phyloP scores from a whole-genome alignment of 2,329 filamentous ascomycete species.

The Truncatella angustata region DNA sequence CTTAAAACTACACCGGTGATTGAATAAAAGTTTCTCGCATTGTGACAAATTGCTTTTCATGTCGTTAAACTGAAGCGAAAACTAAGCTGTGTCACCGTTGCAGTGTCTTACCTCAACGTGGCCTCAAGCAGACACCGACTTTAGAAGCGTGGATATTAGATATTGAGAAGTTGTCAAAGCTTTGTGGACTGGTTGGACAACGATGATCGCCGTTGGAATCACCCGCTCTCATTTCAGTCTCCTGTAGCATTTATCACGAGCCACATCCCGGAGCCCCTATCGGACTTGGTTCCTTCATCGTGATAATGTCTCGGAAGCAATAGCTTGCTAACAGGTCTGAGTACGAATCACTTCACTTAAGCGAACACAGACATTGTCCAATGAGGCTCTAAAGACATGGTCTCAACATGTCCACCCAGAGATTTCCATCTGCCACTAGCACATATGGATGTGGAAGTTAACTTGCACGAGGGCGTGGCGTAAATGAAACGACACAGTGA shows the following conservation, averaged over 20 bases:
- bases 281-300: neutral
- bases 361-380: slow-evolving; percentile 2
- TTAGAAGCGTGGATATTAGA: no score
- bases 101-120: neutral
- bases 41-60: neutral
- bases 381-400: slow-evolving; percentile 2
- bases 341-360: neutral
- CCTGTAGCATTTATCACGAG: neutral
- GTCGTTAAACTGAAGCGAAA: neutral
- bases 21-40: neutral
- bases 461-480: neutral
- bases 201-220: neutral
- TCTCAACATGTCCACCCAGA: neutral
- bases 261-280: neutral
- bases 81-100: neutral
- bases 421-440: neutral
- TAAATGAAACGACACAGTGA: neutral
- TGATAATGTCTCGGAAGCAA: neutral
- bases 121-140: neutral
- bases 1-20: neutral
- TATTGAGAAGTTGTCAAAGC: neutral
- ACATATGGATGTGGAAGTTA: neutral
- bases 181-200: neutral
- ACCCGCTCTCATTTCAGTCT: neutral
- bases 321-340: neutral